Conservation (phyloP, 2,329 filamentous ascomycete species). For the Colletotrichum lentis region DNA sequence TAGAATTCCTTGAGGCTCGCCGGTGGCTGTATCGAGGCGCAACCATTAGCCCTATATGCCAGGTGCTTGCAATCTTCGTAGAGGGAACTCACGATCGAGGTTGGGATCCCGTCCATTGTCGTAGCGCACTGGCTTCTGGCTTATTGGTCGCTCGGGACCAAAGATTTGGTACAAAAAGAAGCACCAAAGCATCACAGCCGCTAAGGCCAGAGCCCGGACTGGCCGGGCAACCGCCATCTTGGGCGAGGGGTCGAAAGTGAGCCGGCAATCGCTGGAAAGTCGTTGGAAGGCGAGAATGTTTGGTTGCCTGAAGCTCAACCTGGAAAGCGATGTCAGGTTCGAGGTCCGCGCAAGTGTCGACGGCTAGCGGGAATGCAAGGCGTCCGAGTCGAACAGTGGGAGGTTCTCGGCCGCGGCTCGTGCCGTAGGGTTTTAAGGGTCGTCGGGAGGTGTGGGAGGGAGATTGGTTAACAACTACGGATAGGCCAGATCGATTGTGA, state of each 20-base stretch:
- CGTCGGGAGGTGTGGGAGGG: conserved; percentile 24
- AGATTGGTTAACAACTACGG: conserved; percentile 15
- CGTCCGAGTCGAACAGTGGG: conserved; percentile 11
- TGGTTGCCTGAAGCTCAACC: conserved; percentile 17
- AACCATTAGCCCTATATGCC: conserved; percentile 18
- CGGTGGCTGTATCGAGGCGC: conserved; percentile 68
- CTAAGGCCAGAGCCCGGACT: conserved; percentile 78
- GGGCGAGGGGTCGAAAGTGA: conserved; percentile 31
- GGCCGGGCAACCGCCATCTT: conserved; percentile 87
- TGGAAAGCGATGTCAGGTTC: conserved; percentile 11
- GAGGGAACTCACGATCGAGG: conserved; percentile 74
- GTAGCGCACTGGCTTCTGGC: conserved; percentile 45
- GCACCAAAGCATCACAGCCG: conserved; percentile 75
- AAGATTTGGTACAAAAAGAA: conserved; percentile 82
- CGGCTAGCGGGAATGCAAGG: conserved; percentile 27
- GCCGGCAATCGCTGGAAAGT: conserved; percentile 6
- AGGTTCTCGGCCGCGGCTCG: conserved; percentile 29
- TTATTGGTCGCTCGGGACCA: conserved; percentile 59
- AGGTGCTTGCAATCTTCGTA: neutral
- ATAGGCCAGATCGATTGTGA: conserved; percentile 25
- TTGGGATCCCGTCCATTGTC: conserved; percentile 74
- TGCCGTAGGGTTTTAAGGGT: conserved; percentile 28
- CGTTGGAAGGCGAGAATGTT: neutral
- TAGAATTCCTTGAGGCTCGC: conserved; percentile 81
- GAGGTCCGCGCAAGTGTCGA: conserved; percentile 20